phyloP scores from a whole-genome alignment of 345 rosid genomes.

The Conringia planisiliqua region DNA sequence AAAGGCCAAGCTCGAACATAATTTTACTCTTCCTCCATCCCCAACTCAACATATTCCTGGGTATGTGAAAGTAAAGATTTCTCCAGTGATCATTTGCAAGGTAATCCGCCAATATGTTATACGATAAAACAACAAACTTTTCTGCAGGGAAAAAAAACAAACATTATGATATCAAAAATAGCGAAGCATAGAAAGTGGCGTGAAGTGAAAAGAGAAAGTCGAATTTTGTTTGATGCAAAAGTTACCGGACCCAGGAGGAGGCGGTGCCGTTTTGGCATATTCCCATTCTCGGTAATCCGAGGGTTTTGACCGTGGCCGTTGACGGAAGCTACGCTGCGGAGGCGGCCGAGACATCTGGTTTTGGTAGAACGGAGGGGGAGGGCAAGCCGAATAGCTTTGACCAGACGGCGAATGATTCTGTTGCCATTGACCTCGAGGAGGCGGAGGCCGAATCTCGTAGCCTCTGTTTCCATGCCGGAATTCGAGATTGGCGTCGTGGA shows the following conservation, averaged over 20 bases:
- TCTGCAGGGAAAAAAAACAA: slow-evolving; percentile 43
- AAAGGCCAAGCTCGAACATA: slow-evolving; percentile 76
- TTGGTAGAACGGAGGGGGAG: slow-evolving; percentile 41
- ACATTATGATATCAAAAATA: neutral
- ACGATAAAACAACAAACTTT: slow-evolving; percentile 69
- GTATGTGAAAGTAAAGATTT: slow-evolving; percentile 82
- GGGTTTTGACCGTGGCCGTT: slow-evolving; percentile 48
- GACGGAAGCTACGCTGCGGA: slow-evolving; percentile 37
- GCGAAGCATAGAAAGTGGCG: neutral
- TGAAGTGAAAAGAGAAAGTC: neutral
- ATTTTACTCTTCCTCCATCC: slow-evolving; percentile 70
- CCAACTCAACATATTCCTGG: slow-evolving; percentile 72
- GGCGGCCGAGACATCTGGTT: slow-evolving; percentile 43
- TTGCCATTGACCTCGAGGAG: slow-evolving; percentile 26
- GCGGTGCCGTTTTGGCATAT: slow-evolving; percentile 47
- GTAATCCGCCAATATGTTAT: slow-evolving; percentile 91
- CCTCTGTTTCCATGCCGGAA: slow-evolving; percentile 35
- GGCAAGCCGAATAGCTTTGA: slow-evolving; percentile 28
- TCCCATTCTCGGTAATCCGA: slow-evolving; percentile 79
- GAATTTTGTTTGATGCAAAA: neutral
- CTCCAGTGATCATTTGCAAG: slow-evolving; percentile 73
- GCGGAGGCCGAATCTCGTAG: slow-evolving; percentile 17
- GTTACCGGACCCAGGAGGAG: slow-evolving; percentile 65
- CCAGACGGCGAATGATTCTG: slow-evolving; percentile 25
- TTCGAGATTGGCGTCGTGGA: slow-evolving; percentile 43